Conservation (phyloP, 768 basidiomycete genomes). For the Clathrus columnatus region DNA sequence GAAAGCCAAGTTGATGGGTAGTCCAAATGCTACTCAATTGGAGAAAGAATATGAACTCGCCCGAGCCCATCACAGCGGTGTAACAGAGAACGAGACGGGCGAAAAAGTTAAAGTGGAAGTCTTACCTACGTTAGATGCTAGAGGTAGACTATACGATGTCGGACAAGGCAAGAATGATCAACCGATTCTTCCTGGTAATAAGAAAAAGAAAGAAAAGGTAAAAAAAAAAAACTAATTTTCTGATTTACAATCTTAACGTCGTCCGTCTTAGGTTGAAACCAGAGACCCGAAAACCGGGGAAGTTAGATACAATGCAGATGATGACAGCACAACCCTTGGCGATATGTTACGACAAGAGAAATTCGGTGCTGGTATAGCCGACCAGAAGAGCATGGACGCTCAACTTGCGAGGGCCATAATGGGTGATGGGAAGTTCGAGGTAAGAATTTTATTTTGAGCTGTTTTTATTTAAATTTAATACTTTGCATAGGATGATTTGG, state of each 20-base stretch:
- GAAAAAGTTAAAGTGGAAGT: slow-evolving; percentile 58
- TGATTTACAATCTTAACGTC: slow-evolving; percentile 5
- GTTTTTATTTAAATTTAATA: background rate
- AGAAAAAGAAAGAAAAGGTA: slow-evolving; percentile 70
- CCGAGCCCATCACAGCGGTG: slow-evolving; percentile 36
- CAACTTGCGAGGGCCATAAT: slow-evolving; percentile 85
- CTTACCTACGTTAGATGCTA: slow-evolving; percentile 79
- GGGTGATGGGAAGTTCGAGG: slow-evolving; percentile 82
- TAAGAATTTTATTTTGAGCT: slow-evolving; percentile 20
- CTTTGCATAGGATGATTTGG: slow-evolving; percentile 60
- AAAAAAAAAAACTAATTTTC: background rate
- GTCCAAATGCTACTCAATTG: slow-evolving; percentile 65
- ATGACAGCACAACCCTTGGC: slow-evolving; percentile 75
- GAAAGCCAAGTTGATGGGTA: slow-evolving; percentile 79
- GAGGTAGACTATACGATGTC: slow-evolving; percentile 83
- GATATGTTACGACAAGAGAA: slow-evolving; percentile 92
- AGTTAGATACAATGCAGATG: slow-evolving; percentile 81
- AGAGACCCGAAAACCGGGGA: slow-evolving; percentile 88
- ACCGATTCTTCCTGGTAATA: slow-evolving; percentile 51
- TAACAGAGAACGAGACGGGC: slow-evolving; percentile 32
- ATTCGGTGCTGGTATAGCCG: slow-evolving; percentile 79
- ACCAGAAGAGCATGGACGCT: slow-evolving; percentile 87
- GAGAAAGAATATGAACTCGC: slow-evolving; percentile 77
- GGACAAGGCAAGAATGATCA: slow-evolving; percentile 63
- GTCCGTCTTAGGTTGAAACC: slow-evolving; percentile 59